Percentiles rank a stretch among this genome's conserved stretches.
These are phyloP conservation scores for Paracoccidioides lutzii DNA, from an alignment of 2,329 filamentous ascomycete genomes.

Conservation along the genomic window DNA sequence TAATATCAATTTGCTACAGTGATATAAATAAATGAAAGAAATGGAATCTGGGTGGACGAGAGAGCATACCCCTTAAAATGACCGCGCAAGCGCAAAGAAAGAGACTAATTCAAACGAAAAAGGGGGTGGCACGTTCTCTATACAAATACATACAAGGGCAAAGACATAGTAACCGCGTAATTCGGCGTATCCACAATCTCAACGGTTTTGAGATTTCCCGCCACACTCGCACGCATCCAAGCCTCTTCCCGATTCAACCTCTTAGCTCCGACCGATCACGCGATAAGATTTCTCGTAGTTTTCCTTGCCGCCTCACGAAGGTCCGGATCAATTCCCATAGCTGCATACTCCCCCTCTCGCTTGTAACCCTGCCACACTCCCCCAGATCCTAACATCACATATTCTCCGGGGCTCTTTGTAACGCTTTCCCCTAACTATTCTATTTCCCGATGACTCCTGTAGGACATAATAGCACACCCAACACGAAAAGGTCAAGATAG, in stretches of 20 bases:
- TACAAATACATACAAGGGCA: constrained; percentile 38
- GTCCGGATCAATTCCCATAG: constrained; percentile 37
- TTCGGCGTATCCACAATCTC: constrained; percentile 45
- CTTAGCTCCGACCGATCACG: constrained; percentile 38
- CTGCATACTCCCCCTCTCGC: constrained; percentile 37
- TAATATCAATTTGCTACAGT: too few relatives aligned
- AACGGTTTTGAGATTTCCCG: constrained; percentile 38
- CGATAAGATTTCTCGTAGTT: constrained; percentile 37
- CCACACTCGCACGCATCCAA: constrained; percentile 42
- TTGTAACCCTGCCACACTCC: too few relatives aligned
- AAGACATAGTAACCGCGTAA: constrained; percentile 38
- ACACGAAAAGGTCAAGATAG: too few relatives aligned
- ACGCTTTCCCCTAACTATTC: too few relatives aligned
- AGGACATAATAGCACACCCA: too few relatives aligned
- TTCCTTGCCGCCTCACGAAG: constrained; percentile 38
- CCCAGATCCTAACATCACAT: constrained; percentile 18
- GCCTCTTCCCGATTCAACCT: constrained; percentile 35
- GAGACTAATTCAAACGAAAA: neutral
- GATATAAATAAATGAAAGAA: too few relatives aligned
- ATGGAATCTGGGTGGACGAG: neutral
- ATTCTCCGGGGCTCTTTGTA: too few relatives aligned
- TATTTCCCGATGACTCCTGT: too few relatives aligned
- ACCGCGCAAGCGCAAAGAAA: neutral
- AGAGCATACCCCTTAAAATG: neutral
- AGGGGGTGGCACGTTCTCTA: neutral